Evolutionary conservation across 1,284 basidiomycete species (phyloP).

Genomic region (Tremellales sp.): DNA sequence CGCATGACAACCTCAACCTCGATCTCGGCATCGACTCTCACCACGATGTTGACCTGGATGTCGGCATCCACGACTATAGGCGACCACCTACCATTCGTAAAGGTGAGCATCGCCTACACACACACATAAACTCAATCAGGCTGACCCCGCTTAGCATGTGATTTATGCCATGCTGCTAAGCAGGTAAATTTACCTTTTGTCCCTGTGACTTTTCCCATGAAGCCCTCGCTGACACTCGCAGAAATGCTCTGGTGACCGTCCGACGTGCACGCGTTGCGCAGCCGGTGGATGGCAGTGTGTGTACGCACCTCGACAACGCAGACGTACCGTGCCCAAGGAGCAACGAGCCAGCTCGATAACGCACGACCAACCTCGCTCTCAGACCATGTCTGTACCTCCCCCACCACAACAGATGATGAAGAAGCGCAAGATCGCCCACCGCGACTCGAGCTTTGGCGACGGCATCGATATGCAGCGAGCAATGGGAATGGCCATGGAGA

Average conservation of each 20-base stretch:
- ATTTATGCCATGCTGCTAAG: constrained; percentile 46
- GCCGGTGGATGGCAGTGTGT: constrained; percentile 44
- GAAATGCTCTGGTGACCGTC: constrained; percentile 48
- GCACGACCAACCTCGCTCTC: constrained; percentile 14
- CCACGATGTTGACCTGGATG: constrained; percentile 29
- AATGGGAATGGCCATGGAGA: constrained; percentile 46
- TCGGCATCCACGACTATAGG: constrained; percentile 5
- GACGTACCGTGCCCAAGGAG: constrained; percentile 45
- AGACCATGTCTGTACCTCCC: constrained; percentile 5
- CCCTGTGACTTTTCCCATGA: neutral
- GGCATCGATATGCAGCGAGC: constrained; percentile 44
- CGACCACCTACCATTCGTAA: constrained; percentile 45
- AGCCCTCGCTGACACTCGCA: constrained; percentile 9
- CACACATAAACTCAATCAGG: too few species aligned
- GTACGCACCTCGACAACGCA: constrained; percentile 45
- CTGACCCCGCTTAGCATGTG: constrained; percentile 35
- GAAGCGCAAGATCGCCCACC: constrained; percentile 38
- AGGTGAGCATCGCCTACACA: constrained; percentile 27
- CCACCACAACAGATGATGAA: constrained; percentile 14
- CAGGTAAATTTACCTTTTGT: constrained; percentile 35
- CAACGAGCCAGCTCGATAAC: constrained; percentile 22
- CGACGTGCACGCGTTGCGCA: constrained; percentile 43
- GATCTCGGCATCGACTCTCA: constrained; percentile 9
- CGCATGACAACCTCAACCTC: constrained; percentile 13
- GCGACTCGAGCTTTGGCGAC: constrained; percentile 26